Conservation (phyloP, 2,329 filamentous ascomycete species). For the Xylariomycetidae sp. region DNA sequence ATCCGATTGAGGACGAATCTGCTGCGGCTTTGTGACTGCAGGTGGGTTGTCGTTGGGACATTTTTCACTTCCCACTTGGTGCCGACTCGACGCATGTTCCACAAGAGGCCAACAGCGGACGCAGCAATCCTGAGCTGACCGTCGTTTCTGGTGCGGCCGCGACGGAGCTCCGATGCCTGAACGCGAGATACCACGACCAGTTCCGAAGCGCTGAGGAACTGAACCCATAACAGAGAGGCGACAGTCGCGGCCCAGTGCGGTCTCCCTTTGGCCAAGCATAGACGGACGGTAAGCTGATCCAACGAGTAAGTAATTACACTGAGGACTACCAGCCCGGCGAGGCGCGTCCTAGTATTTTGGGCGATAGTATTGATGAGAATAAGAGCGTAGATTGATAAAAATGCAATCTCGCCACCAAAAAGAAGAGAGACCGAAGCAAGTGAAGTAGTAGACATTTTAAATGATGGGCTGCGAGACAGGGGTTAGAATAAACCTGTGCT, state of each 20-base stretch:
- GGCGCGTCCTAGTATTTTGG: not conserved
- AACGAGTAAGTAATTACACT: not conserved
- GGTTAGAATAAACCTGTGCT: no score
- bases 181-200: not conserved
- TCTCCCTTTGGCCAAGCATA: not conserved
- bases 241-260: not conserved
- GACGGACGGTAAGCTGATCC: not conserved
- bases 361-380: not conserved
- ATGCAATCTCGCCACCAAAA: not conserved
- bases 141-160: not conserved
- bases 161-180: not conserved
- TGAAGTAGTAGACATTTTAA: no score
- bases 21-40: not conserved
- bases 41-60: not conserved
- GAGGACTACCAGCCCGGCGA: not conserved
- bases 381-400: not conserved
- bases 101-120: not conserved
- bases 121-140: not conserved
- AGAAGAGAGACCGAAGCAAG: not conserved
- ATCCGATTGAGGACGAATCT: not conserved
- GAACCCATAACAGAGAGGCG: not conserved
- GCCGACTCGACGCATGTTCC: not conserved
- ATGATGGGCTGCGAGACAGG: no score
- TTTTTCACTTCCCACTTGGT: not conserved
- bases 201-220: not conserved